Evolutionary conservation across 352 stramenopile genomes (phyloP), one percentile per base, ranked within the genome.

Genomic region (Halophytophthora batemanensis): DNA sequence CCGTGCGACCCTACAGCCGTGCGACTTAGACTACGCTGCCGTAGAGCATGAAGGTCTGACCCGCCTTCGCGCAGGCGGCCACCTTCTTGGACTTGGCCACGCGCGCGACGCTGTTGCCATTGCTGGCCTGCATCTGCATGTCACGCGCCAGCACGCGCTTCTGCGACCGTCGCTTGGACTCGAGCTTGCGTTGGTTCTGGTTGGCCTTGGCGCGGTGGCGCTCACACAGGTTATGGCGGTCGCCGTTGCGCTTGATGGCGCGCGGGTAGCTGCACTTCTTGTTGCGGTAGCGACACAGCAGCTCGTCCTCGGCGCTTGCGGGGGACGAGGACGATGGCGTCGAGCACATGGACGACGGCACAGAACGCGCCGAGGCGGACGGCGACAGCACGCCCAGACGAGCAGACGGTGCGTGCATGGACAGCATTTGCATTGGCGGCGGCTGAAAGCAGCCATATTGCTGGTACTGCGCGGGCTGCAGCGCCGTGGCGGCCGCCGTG

Each of bases 171-270:
- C 79, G 74, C 57, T 93, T 93, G 47, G 73, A 83, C 60, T 93
- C 82, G 43, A 89, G 77, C 48, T 88, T 88, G 56, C 79, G 77
- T 50, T 93, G 79, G 61, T 87, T 90, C 64, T 90, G 75, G 54
- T 90, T 93, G 42, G 82, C 82, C 49, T 86, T 85, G 43, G 65
- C 57, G 23, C 77, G 71, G 54, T 87, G 77, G 18, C 64, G 64
- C 41, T 87, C 73, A 54, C 77, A 87, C 42, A 87, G 52, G 25
- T 83, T 83, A 38, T 87, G 77, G 35, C 74, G 72, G 38, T 83
- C 75, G 8, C 77, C 77, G 33, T 87, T 83, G 55, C 74, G 74
- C 56, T 87, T 87, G 42, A 79, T 76, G 11, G 71, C 71, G n/a
- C 77, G 77, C 28, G 69, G 59, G 45, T 81, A 66, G 19, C 58